Evolutionary conservation across 225 moss, liverwort and hornwort species (phyloP).

Genomic region (Polytrichum commune): DNA sequence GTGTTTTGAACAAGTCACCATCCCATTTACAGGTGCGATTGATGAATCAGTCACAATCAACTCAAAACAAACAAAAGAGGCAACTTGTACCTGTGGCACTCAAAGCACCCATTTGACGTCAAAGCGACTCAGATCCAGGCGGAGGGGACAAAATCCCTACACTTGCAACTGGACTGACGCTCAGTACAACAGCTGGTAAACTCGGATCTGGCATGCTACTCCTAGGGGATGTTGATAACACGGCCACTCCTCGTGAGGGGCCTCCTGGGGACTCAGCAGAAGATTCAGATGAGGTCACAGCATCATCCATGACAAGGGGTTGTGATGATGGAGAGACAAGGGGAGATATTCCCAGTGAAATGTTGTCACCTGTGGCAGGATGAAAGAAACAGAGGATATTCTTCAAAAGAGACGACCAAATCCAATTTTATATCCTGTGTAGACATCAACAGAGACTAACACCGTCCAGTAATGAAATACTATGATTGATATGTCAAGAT

Average conservation of each 20-base stretch:
- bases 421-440: too few relatives aligned
- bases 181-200: constrained; percentile 56
- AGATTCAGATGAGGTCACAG: constrained; percentile 47
- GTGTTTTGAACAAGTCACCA: too few relatives aligned
- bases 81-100: constrained; percentile 34
- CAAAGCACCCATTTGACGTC: constrained; percentile 37
- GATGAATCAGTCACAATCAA: too few relatives aligned
- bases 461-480: too few relatives aligned
- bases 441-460: too few relatives aligned
- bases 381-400: neutral
- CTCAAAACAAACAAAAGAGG: too few relatives aligned
- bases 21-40: too few relatives aligned
- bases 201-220: constrained; percentile 35
- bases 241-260: constrained; percentile 37
- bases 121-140: constrained; percentile 46
- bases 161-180: constrained; percentile 58
- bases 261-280: constrained; percentile 57
- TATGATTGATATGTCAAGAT: too few relatives aligned
- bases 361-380: constrained; percentile 28
- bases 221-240: constrained; percentile 53
- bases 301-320: constrained; percentile 38
- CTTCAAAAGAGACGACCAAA: too few relatives aligned
- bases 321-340: constrained; percentile 63
- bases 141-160: constrained; percentile 51
- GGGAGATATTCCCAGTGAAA: constrained; percentile 53